These are phyloP conservation scores for Apostasia ramifera DNA, from an alignment of 106 monocot species.

Conservation along the genomic window DNA sequence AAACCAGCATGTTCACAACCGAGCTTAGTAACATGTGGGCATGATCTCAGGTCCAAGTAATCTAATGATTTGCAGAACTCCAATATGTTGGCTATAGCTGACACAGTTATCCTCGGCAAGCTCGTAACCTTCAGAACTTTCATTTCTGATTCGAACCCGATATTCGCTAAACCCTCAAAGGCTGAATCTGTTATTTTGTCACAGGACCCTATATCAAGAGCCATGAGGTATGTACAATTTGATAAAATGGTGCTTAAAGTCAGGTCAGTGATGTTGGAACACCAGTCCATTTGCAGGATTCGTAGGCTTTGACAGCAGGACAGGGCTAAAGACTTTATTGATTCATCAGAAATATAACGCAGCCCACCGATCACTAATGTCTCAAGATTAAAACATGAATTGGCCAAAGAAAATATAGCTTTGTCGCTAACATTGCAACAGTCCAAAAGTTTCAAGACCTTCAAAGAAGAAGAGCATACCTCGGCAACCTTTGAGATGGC, in stretches of 20 bases:
- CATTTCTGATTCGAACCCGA: conserved; percentile 30
- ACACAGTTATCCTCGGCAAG: conserved; percentile 56
- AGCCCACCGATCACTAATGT: conserved; percentile 73
- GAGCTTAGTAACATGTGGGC: conserved; percentile 47
- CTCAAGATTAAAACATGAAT: conserved; percentile 64
- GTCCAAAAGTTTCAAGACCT: conserved; percentile 53
- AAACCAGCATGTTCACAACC: conserved; percentile 64
- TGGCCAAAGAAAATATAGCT: conserved; percentile 48
- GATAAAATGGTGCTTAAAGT: conserved; percentile 40
- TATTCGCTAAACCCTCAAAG: conserved; percentile 35
- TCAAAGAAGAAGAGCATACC: conserved; percentile 47
- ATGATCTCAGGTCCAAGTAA: conserved; percentile 69
- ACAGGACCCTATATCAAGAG: conserved; percentile 78
- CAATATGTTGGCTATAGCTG: conserved; percentile 36
- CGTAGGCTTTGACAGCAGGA: conserved; percentile 37
- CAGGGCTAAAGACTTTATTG: conserved; percentile 33
- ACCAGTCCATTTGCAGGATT: conserved; percentile 68
- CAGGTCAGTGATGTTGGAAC: conserved; percentile 57
- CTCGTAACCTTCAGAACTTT: conserved; percentile 54
- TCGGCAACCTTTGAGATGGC: conserved; percentile 52
- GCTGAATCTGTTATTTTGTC: conserved; percentile 67
- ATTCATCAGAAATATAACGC: conserved; percentile 50
- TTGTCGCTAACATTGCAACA: conserved; percentile 45
- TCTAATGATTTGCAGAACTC: conserved; percentile 48
- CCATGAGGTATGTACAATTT: conserved; percentile 55